phyloP scores from a whole-genome alignment of 139 green algal species.

The Diplosphaera chodatii region DNA sequence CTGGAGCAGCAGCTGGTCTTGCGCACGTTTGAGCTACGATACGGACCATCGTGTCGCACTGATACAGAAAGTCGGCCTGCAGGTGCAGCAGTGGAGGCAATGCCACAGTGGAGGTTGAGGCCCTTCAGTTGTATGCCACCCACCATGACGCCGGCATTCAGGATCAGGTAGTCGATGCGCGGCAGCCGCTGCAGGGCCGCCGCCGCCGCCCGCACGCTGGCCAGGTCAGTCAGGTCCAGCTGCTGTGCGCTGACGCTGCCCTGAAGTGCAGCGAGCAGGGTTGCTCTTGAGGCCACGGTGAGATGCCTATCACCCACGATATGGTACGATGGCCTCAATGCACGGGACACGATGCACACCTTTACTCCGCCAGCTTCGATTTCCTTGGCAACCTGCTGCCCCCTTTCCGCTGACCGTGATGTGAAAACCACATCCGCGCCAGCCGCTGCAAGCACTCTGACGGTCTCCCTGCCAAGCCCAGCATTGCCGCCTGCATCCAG shows the following conservation, averaged over 20 bases:
- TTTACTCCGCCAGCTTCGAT: conserved; percentile 9
- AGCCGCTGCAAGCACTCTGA: conserved; percentile 11
- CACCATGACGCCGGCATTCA: conserved; percentile 69
- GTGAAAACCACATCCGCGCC: conserved; percentile 36
- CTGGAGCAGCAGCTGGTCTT: too few species aligned
- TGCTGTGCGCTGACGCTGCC: conserved; percentile 14
- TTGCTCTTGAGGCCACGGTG: not conserved
- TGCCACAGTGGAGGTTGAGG: too few species aligned
- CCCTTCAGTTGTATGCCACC: too few species aligned
- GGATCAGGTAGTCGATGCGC: conserved; percentile 46
- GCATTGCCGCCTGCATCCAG: conserved; percentile 21
- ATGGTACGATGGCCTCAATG: not conserved
- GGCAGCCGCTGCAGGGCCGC: conserved; percentile 19
- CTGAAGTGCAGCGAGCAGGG: conserved; percentile 1
- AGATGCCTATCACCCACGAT: not conserved
- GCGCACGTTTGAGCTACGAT: too few species aligned
- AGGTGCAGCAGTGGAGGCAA: too few species aligned
- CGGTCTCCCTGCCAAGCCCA: conserved; percentile 33
- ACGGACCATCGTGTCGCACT: too few species aligned
- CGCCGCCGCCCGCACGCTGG: conserved; percentile 40
- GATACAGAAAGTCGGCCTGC: too few species aligned
- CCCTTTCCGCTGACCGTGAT: conserved; percentile 6
- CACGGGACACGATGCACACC: not conserved
- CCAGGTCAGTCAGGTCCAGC: conserved; percentile 34
- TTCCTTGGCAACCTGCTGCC: conserved; percentile 7